phyloP scores from a whole-genome alignment of 129 eudicot species.

The Kitagawia praeruptora region DNA sequence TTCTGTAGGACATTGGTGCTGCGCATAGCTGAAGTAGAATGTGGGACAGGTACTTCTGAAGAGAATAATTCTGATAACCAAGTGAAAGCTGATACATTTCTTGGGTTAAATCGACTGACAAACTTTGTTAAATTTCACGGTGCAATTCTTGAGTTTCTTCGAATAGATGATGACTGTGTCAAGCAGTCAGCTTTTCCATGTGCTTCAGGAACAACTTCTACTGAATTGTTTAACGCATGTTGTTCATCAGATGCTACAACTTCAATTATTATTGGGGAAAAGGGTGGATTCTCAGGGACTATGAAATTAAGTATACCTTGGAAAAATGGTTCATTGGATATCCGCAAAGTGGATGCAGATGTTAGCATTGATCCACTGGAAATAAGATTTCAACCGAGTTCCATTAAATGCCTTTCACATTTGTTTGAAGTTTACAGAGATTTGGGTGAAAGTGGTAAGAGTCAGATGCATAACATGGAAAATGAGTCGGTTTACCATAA shows the following conservation, averaged over 20 bases:
- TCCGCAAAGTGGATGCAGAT: constrained; percentile 79
- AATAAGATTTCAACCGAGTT: constrained; percentile 59
- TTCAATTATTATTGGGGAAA: constrained; percentile 54
- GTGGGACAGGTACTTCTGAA: constrained; percentile 70
- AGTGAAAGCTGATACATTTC: constrained; percentile 41
- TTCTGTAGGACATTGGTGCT: constrained; percentile 54
- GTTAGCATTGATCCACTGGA: constrained; percentile 64
- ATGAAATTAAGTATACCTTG: constrained; percentile 78
- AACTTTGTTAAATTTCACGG: constrained; percentile 68
- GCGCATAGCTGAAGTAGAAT: constrained; percentile 66
- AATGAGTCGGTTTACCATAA: constrained; percentile 33
- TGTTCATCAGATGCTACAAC: constrained; percentile 36
- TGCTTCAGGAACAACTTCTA: constrained; percentile 19
- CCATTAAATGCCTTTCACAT: constrained; percentile 42
- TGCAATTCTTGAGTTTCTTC: constrained; percentile 72
- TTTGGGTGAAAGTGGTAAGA: constrained; percentile 24
- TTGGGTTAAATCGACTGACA: constrained; percentile 55
- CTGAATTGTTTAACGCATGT: constrained; percentile 21
- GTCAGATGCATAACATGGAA: constrained; percentile 14
- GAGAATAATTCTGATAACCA: constrained; percentile 28
- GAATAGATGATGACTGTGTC: constrained; percentile 30
- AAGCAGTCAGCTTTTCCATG: constrained; percentile 19
- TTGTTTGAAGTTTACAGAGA: constrained; percentile 45
- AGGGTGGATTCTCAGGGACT: constrained; percentile 81
- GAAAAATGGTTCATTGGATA: constrained; percentile 91